These are phyloP conservation scores for Ganoderma multipileum DNA, from an alignment of 1,284 basidiomycete species.

Conservation along the genomic window DNA sequence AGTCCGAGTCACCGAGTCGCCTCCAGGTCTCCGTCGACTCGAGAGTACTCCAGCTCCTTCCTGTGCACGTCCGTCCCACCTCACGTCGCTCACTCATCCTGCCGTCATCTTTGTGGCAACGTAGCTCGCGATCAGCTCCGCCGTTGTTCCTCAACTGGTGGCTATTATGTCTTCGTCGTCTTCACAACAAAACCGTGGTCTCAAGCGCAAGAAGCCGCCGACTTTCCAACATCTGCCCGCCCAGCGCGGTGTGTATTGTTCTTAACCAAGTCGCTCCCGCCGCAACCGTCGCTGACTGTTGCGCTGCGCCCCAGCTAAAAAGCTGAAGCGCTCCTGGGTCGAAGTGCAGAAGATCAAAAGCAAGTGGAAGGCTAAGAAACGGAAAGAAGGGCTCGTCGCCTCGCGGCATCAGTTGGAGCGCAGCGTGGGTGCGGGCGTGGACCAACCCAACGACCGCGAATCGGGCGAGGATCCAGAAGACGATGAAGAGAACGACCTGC, in stretches of 20 bases:
- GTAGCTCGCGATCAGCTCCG: neutral
- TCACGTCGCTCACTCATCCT: conserved; percentile 1
- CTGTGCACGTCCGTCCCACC: neutral
- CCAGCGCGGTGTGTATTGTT: conserved; percentile 57
- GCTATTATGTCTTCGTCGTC: conserved; percentile 5
- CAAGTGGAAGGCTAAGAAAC: conserved; percentile 80
- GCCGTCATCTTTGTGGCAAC: neutral
- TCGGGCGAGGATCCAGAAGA: conserved; percentile 16
- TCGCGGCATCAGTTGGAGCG: conserved; percentile 28
- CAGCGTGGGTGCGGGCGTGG: conserved; percentile 10
- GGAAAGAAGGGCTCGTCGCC: conserved; percentile 55
- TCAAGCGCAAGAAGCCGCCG: conserved; percentile 67
- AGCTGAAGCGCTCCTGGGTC: conserved; percentile 78
- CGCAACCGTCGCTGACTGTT: conserved; percentile 7
- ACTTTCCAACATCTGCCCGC: conserved; percentile 72
- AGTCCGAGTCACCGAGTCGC: neutral
- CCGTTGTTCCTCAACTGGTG: neutral
- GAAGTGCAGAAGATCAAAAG: conserved; percentile 76
- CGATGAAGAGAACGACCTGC: conserved; percentile 7
- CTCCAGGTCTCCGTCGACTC: neutral
- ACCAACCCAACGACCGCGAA: conserved; percentile 23
- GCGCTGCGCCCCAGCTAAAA: conserved; percentile 58
- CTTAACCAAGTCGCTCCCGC: neutral
- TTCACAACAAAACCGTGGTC: conserved; percentile 22
- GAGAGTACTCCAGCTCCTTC: neutral